Conservation (phyloP, 345 rosid species). For the Hibiscus trionum region DNA sequence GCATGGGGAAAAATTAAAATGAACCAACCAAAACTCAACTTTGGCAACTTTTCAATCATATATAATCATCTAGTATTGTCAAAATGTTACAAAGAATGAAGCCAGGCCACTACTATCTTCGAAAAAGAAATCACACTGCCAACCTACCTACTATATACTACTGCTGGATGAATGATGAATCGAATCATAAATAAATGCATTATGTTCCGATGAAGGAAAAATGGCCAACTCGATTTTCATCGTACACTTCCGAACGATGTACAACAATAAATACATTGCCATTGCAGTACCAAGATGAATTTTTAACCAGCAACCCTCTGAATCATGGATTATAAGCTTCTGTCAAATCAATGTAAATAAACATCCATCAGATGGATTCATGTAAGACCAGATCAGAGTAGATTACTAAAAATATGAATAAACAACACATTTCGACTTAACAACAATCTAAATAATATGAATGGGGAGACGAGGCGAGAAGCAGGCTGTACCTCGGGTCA, state of each 20-base stretch:
- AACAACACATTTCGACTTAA: background rate
- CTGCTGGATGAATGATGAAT: background rate
- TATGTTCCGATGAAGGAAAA: background rate
- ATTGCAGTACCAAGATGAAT: background rate
- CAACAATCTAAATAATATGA: background rate
- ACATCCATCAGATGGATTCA: background rate
- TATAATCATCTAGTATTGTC: background rate
- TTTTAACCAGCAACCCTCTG: background rate
- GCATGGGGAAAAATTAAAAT: background rate
- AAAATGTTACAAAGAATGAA: background rate
- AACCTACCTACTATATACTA: background rate
- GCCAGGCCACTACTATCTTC: background rate
- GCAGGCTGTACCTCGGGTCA: constrained; percentile 37
- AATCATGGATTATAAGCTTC: background rate
- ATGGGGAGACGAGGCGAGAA: background rate
- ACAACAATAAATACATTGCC: background rate
- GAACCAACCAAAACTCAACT: background rate
- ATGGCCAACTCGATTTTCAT: background rate
- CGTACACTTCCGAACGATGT: background rate
- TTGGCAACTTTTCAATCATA: background rate
- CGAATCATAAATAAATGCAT: background rate
- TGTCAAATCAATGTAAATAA: background rate
- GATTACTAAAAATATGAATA: background rate
- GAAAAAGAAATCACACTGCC: too few species aligned
- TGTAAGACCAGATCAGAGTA: background rate